These are phyloP conservation scores for Erodium chrysanthum DNA, from an alignment of 441 rosid genomes.

Conservation along the genomic window DNA sequence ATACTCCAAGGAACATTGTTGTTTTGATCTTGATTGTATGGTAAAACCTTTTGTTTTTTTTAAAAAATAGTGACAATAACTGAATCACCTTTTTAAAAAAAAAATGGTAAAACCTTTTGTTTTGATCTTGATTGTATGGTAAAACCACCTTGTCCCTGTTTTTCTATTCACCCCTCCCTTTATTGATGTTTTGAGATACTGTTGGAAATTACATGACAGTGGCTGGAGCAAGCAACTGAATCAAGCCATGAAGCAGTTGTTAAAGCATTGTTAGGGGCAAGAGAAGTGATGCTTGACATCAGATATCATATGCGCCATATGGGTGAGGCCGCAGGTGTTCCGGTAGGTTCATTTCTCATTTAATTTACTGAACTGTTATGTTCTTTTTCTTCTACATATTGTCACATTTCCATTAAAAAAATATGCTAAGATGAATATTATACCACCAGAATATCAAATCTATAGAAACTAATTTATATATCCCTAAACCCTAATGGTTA, in stretches of 20 bases:
- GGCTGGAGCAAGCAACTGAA: slow-evolving; percentile 55
- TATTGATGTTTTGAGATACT: slow-evolving; percentile 18
- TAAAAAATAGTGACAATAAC: too few species aligned
- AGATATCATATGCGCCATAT: slow-evolving; percentile 66
- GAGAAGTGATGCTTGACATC: slow-evolving; percentile 66
- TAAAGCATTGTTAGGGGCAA: slow-evolving; percentile 52
- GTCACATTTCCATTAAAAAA: neutral
- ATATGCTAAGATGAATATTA: neutral
- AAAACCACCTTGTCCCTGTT: neutral
- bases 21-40: neutral
- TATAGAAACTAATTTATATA: neutral
- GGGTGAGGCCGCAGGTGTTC: slow-evolving; percentile 90
- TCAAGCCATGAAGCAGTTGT: slow-evolving; percentile 44
- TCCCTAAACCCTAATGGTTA: neutral
- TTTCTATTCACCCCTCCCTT: slow-evolving; percentile 1
- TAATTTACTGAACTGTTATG: neutral
- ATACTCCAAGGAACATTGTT: too few species aligned
- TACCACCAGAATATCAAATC: neutral
- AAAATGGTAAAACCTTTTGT: too few species aligned
- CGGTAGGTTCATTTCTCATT: slow-evolving; percentile 38
- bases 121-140: too few species aligned
- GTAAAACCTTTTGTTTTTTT: neutral
- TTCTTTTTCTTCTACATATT: neutral
- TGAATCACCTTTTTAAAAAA: too few species aligned
- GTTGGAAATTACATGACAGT: slow-evolving; percentile 40